Evolutionary conservation across 805 yeast genomes (phyloP), one percentile per base, ranked within the genome.

Genomic region (Pichia californica): DNA sequence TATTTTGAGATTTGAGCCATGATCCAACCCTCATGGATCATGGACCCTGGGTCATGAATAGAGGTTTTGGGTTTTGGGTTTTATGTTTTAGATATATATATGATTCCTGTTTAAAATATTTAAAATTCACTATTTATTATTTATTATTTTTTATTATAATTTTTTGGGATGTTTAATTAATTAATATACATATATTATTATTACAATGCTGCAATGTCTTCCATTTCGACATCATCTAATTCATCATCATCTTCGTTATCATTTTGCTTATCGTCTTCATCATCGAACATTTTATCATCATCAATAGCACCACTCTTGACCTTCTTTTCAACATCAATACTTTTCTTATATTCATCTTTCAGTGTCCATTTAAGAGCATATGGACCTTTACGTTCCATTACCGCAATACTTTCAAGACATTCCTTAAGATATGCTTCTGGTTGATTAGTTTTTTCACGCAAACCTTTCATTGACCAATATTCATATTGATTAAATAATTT

Each of bases 401-500:
- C 74, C 1, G 98, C 98, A 57, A 93, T 87, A 38, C 83, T 78
- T 48, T 91, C 99, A 38, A 93, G 69, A 45, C 93, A 85, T 59
- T 89, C 96, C 59, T 89, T 88, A 50, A 93, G 70, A 61, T 86
- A 94, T 18, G 82, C 82, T 61, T 93, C 99, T 2, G 99, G 99
- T 69, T 93, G 99, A 56, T 83, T 81, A 3, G 97, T 88, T 53
- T 95, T 77, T 61, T 93, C 99, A 57, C 88, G 83, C 49, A 93
- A 70, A 31, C 96, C 96, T 64, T 88, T 88, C 73, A 93, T 73
- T 10, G 93, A 81, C 99, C 99, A 93, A 64, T 89, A 93, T 59
- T 91, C 97, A 62, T 84, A 88, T 61, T 89, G 94, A 63, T 88
- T 96, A 64, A 93, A 93, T 55, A 91, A 70, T 53, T 83, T 76